Evolutionary conservation across 129 eudicot species (phyloP).

Genomic region (Flaveria ramosissima): DNA sequence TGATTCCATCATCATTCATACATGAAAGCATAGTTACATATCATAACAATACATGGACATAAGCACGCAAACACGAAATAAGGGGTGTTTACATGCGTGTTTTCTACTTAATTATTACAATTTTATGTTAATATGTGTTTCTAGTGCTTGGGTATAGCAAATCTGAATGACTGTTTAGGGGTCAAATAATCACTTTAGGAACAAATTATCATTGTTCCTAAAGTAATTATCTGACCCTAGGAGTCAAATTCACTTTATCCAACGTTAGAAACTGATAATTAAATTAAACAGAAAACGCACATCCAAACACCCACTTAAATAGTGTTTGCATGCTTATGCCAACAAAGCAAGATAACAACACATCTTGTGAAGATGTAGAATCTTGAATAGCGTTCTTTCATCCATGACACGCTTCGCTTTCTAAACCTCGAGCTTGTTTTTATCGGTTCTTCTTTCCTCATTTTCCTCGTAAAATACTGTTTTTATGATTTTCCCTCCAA

Average conservation of each 20-base stretch:
- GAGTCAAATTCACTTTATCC: background rate
- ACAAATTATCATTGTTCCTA: background rate
- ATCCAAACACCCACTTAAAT: background rate
- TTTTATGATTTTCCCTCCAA: background rate
- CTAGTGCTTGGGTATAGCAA: background rate
- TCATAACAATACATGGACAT: background rate
- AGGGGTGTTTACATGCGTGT: background rate
- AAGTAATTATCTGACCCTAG: background rate
- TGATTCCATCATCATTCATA: background rate
- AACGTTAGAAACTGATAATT: background rate
- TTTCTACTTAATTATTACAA: background rate
- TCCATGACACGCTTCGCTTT: constrained; percentile 22
- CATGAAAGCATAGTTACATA: background rate
- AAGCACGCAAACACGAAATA: background rate
- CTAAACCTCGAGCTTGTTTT: background rate
- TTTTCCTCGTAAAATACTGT: background rate
- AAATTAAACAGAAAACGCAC: background rate
- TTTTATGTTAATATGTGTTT: background rate
- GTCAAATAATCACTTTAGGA: background rate
- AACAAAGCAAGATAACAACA: constrained; percentile 37
- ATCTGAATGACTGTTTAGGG: background rate
- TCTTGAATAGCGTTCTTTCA: constrained; percentile 40
- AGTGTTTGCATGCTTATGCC: constrained; percentile 34
- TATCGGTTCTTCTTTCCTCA: background rate
- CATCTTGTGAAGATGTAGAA: constrained; percentile 40